A percentile compares a stretch with the other conserved stretches of the same genome.
phyloP scores from a whole-genome alignment of 768 basidiomycete genomes.

The Russula sp. region DNA sequence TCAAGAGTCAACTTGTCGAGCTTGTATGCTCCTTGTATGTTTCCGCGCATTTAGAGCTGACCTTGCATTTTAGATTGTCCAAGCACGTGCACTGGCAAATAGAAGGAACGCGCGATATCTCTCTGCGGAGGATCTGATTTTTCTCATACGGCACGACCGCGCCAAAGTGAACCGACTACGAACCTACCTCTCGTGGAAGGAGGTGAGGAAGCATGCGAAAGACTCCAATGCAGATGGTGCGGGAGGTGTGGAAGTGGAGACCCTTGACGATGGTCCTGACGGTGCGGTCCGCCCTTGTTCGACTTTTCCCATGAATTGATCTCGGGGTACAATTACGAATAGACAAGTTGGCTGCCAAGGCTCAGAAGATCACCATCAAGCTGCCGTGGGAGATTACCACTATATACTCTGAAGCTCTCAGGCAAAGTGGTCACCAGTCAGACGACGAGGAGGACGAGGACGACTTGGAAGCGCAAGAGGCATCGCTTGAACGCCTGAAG shows the following conservation, averaged over 20 bases:
- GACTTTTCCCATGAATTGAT: background rate
- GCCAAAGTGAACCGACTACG: slow-evolving; percentile 89
- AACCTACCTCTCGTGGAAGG: slow-evolving; percentile 95
- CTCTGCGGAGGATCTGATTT: slow-evolving; percentile 91
- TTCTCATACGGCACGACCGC: slow-evolving; percentile 89
- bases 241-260: slow-evolving; percentile 76
- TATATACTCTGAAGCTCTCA: slow-evolving; percentile 81
- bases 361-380: slow-evolving; percentile 90
- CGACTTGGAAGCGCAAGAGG: slow-evolving; percentile 92
- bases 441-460: slow-evolving; percentile 96
- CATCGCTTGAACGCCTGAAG: slow-evolving; percentile 81
- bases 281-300: slow-evolving; percentile 36
- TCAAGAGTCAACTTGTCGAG: slow-evolving; percentile 84
- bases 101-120: slow-evolving; percentile 81
- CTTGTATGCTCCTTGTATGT: slow-evolving; percentile 43
- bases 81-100: slow-evolving; percentile 77
- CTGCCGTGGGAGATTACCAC: slow-evolving; percentile 94
- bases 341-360: slow-evolving; percentile 78
- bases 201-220: slow-evolving; percentile 91
- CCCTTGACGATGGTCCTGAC: slow-evolving; percentile 75
- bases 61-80: slow-evolving; percentile 56
- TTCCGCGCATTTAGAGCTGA: background rate
- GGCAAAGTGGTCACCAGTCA: slow-evolving; percentile 40
- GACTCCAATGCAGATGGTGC: slow-evolving; percentile 80
- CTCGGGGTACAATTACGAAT: background rate